Evolutionary conservation across 148 eudicot species (phyloP).

Genomic region (Chenopodium suecicum): DNA sequence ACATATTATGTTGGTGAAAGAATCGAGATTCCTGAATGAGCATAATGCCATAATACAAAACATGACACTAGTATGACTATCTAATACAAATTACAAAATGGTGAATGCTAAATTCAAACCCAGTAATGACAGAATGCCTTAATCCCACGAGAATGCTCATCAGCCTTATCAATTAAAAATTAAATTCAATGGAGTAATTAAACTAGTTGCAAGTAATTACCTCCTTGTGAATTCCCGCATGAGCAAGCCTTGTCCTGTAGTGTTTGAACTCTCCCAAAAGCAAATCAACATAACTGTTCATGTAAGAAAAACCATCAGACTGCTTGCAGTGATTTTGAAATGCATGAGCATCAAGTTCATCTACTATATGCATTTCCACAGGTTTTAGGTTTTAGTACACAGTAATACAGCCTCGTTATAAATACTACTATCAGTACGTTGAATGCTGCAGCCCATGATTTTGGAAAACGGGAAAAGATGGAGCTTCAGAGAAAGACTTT

Average conservation of each 20-base stretch:
- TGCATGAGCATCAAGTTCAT: background rate
- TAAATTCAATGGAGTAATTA: background rate
- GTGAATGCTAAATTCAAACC: background rate
- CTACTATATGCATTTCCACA: background rate
- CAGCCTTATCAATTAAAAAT: background rate
- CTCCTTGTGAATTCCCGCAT: constrained; percentile 82
- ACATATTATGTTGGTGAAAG: background rate
- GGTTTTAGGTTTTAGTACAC: background rate
- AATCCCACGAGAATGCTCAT: background rate
- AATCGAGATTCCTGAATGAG: background rate
- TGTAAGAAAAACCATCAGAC: constrained; percentile 23
- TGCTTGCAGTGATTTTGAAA: background rate
- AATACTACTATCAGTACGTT: no score
- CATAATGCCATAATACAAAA: background rate
- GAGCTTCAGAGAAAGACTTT: background rate
- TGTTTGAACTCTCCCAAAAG: constrained; percentile 93
- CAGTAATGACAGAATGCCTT: background rate
- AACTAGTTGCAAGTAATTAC: constrained; percentile 33
- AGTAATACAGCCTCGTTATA: background rate
- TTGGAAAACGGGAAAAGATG: background rate
- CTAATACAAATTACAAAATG: background rate
- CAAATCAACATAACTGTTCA: constrained; percentile 82
- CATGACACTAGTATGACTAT: background rate
- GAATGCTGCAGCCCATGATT: background rate
- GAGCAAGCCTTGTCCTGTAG: constrained; percentile 87